A percentile compares a stretch with the other conserved stretches of the same genome.
Evolutionary conservation across 2,329 filamentous ascomycete species (phyloP).

Genomic region (Furcasterigmium sp.): DNA sequence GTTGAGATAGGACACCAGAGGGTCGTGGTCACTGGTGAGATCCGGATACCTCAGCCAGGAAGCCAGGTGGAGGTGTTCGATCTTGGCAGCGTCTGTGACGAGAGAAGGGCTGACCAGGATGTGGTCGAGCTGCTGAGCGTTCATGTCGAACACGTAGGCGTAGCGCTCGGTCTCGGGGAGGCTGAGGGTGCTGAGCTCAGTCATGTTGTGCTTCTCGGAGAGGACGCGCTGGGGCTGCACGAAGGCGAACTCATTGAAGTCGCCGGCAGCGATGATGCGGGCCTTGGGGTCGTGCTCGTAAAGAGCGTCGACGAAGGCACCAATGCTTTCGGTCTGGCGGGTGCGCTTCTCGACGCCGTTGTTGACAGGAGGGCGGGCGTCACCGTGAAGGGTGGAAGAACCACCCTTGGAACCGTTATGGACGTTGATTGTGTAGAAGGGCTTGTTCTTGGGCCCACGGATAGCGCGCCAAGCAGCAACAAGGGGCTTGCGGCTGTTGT

Average conservation of each 20-base stretch:
- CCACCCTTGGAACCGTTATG: conserved; percentile 65
- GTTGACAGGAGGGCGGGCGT: conserved; percentile 62
- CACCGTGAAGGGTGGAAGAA: conserved; percentile 58
- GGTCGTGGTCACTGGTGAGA: conserved; percentile 64
- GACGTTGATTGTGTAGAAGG: conserved; percentile 68
- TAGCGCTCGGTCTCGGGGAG: conserved; percentile 56
- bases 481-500: conserved; percentile 59
- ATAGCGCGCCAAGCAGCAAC: conserved; percentile 60
- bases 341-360: conserved; percentile 52
- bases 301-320: conserved; percentile 53
- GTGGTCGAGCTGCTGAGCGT: conserved; percentile 66
- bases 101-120: conserved; percentile 58
- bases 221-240: conserved; percentile 55
- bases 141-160: conserved; percentile 66
- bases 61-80: conserved; percentile 68
- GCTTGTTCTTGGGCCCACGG: conserved; percentile 39
- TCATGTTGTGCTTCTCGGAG: conserved; percentile 43
- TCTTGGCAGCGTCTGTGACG: conserved; percentile 32
- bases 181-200: conserved; percentile 55
- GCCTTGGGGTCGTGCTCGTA: conserved; percentile 51
- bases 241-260: conserved; percentile 69
- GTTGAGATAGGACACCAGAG: conserved; percentile 58
- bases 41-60: conserved; percentile 56
- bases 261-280: conserved; percentile 55
- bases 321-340: conserved; percentile 54